Evolutionary conservation across 1,284 basidiomycete genomes (phyloP).

Genomic region (Grifola frondosa): DNA sequence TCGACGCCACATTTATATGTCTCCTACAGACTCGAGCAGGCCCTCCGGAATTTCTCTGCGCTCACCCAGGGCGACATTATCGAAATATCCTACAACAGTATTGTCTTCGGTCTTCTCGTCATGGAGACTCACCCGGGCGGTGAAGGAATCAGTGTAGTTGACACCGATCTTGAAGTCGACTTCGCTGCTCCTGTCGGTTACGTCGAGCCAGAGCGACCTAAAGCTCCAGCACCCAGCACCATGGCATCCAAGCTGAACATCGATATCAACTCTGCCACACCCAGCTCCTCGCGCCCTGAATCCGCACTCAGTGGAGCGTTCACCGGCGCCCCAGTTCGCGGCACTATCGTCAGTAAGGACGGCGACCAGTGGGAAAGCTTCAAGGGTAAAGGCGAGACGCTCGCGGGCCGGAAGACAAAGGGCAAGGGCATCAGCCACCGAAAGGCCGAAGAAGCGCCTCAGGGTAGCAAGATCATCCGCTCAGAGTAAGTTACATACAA

Average conservation of each 20-base stretch:
- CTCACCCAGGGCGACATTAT: conserved; percentile 90
- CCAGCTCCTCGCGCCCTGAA: conserved; percentile 77
- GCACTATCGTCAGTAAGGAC: conserved; percentile 61
- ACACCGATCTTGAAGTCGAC: conserved; percentile 95
- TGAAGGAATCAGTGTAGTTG: conserved; percentile 86
- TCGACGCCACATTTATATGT: conserved; percentile 2
- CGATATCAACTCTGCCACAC: conserved; percentile 80
- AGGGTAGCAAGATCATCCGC: conserved; percentile 83
- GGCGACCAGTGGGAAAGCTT: conserved; percentile 90
- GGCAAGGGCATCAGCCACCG: conserved; percentile 87
- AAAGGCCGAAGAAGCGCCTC: conserved; percentile 77
- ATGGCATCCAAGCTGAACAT: conserved; percentile 99
- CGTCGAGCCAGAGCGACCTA: conserved; percentile 88
- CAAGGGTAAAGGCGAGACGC: conserved; percentile 88
- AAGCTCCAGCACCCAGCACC: conserved; percentile 79
- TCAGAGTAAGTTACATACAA: conserved; percentile 73
- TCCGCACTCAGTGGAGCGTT: conserved; percentile 74
- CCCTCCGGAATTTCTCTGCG: conserved; percentile 90
- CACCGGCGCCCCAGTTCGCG: conserved; percentile 45
- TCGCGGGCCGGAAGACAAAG: conserved; percentile 86
- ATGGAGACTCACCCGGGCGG: conserved; percentile 93
- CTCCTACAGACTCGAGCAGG: conserved; percentile 81
- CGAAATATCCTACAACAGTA: conserved; percentile 89
- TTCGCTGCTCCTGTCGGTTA: conserved; percentile 77
- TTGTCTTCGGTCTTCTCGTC: conserved; percentile 92